These are phyloP conservation scores for Ceratonia siliqua DNA, from an alignment of 306 rosid species.

Conservation along the genomic window DNA sequence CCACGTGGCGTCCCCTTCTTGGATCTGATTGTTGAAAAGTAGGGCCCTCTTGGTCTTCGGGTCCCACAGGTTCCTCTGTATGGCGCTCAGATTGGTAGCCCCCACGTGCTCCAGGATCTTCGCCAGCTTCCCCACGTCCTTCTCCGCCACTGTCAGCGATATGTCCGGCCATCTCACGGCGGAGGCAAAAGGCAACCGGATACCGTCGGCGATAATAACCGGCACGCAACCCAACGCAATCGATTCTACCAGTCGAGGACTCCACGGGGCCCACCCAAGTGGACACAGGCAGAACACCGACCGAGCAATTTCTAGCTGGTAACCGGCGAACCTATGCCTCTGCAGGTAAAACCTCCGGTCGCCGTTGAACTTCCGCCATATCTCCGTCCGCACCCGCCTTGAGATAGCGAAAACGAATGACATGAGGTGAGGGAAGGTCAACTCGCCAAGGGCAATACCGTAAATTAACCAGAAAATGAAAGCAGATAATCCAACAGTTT, in stretches of 20 bases:
- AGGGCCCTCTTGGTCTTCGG: conserved; percentile 57
- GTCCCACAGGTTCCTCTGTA: conserved; percentile 76
- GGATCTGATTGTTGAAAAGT: conserved; percentile 48
- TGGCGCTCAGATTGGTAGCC: conserved; percentile 61
- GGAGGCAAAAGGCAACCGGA: conserved; percentile 65
- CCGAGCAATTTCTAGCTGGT: conserved; percentile 85
- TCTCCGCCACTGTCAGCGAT: conserved; percentile 78
- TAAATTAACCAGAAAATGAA: not conserved
- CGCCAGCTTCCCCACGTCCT: conserved; percentile 65
- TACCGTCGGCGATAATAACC: conserved; percentile 80
- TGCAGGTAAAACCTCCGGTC: conserved; percentile 73
- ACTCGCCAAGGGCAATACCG: conserved; percentile 23
- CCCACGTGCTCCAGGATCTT: conserved; percentile 75
- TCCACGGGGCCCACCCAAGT: conserved; percentile 99
- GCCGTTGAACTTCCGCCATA: conserved; percentile 70
- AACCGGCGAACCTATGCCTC: conserved; percentile 77
- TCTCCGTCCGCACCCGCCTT: conserved; percentile 76
- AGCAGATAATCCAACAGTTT: not conserved
- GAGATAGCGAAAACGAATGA: not conserved
- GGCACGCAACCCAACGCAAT: conserved; percentile 88
- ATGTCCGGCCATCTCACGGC: conserved; percentile 79
- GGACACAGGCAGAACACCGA: conserved; percentile 87
- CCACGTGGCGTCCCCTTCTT: conserved; percentile 98
- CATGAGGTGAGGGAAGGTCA: not conserved
- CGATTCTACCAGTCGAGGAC: conserved; percentile 89